A percentile compares a stretch with the other conserved stretches of the same genome.
These are phyloP conservation scores for Tulasnella sp. DNA, from an alignment of 768 basidiomycete genomes.

Conservation along the genomic window DNA sequence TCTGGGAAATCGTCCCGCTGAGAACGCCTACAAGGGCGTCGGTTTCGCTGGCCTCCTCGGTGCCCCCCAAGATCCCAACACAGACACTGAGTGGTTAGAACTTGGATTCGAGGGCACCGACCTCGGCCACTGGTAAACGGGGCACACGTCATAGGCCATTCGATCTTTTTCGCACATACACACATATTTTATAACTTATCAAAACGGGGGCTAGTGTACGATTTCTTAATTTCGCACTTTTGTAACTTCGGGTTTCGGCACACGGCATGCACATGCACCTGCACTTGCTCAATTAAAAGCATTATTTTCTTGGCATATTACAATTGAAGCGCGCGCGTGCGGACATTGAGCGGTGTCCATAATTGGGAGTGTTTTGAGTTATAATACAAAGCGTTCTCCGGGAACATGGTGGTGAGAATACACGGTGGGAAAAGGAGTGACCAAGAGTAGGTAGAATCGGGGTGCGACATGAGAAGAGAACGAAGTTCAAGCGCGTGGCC, in stretches of 20 bases:
- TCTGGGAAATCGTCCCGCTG: background rate
- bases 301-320: background rate
- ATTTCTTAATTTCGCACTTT: background rate
- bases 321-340: background rate
- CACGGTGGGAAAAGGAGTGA: background rate
- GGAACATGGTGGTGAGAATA: background rate
- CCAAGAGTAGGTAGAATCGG: background rate
- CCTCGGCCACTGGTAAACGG: slow-evolving; percentile 24
- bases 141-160: background rate
- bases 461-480: background rate
- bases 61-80: background rate
- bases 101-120: slow-evolving; percentile 25
- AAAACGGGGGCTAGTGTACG: background rate
- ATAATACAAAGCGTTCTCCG: background rate
- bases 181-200: background rate
- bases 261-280: background rate
- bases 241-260: background rate
- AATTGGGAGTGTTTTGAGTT: background rate
- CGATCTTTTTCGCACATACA: background rate
- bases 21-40: background rate
- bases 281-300: background rate
- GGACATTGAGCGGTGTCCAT: background rate
- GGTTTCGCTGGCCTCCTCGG: slow-evolving; percentile 25
- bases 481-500: background rate
- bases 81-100: slow-evolving; percentile 22